Percentiles rank a stretch among this genome's conserved stretches.
Evolutionary conservation across 2,329 filamentous ascomycete species (phyloP).

Genomic region (Teratosphaeriaceae sp.): DNA sequence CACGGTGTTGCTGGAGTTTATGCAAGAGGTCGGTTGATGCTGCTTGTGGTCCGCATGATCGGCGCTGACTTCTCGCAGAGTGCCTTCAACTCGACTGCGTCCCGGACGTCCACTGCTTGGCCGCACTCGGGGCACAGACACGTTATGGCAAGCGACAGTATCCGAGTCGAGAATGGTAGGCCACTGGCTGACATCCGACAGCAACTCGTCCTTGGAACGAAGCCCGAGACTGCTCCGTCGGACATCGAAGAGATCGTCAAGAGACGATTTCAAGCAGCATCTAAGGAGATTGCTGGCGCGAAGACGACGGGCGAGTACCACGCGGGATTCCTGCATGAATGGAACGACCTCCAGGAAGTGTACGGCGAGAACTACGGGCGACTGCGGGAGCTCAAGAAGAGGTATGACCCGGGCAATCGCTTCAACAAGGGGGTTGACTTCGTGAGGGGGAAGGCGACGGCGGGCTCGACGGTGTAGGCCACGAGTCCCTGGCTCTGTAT

Average conservation of each 20-base stretch:
- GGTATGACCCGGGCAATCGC: conserved; percentile 16
- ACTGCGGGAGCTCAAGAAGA: conserved; percentile 17
- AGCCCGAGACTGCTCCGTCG: conserved; percentile 11
- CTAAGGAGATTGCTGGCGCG: conserved; percentile 12
- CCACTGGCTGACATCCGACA: conserved; percentile 1
- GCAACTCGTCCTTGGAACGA: conserved; percentile 19
- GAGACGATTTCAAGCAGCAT: conserved; percentile 12
- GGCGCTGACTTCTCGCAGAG: conserved; percentile 4
- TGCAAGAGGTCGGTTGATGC: conserved; percentile 17
- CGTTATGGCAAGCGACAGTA: no score
- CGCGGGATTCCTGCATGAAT: conserved; percentile 20
- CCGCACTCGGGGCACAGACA: conserved; percentile 20
- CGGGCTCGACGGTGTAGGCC: conserved; percentile 6
- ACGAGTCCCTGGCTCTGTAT: no score
- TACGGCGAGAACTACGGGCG: conserved; percentile 20
- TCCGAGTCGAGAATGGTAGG: no score
- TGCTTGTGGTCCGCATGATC: neutral
- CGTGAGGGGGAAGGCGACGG: conserved; percentile 7
- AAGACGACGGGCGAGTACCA: conserved; percentile 20
- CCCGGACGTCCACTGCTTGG: conserved; percentile 19
- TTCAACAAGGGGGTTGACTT: conserved; percentile 20
- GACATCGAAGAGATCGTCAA: conserved; percentile 14
- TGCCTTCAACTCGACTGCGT: conserved; percentile 15
- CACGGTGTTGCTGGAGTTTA: conserved; percentile 23
- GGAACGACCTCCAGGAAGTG: conserved; percentile 16